Evolutionary conservation across 805 yeast genomes (phyloP), one percentile per base, ranked within the genome.

Genomic region (Limtongia smithiae): DNA sequence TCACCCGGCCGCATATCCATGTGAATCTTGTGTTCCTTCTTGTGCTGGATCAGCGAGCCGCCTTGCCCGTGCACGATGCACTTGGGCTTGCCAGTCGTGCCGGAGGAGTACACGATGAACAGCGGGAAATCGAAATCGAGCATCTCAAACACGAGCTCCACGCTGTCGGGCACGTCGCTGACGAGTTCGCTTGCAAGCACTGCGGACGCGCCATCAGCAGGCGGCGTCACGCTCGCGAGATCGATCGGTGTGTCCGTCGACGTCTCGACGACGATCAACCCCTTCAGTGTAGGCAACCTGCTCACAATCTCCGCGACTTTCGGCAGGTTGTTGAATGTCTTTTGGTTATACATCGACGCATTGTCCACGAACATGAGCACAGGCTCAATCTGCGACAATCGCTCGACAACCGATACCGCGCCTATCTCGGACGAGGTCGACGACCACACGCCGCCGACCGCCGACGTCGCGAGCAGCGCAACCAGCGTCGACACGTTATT

Each of bases 41-140:
- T 57, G 43, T 57, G 61, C 36, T 57, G 61, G 9, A 57, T 24
- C 14, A 58, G 45, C 18, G 61, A 48, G 20, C 61, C 61, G 18
- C 61, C 61, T 35, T 57, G 60, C 33, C 60, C 59, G 34, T 58
- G 61, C 15, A 58, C 61, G 20, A 57, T 58, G 38, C 61, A 57
- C 39, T 58, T 58, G 2, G 61, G 61, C 37, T 51, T 51, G 14
- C 61, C 61, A 12, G 61, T 58, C 17, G 61, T 58, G 27, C 61
- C 61, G 37, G 61, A 58, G 2, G 61, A 58, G 37, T 58, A 58
- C 27, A 58, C 57, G 27, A 58, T 57, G 37, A 58, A 58, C 14
- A 58, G 38, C 11, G 61, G 61, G 25, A 44, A 49, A 38, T 58
- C 61, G 38, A 58, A 58, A 9, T 50, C 54, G 15, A 58, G 55